Evolutionary conservation across 225 moss, liverwort and hornwort genomes (phyloP), one percentile per base, ranked within the genome.

Genomic region (Sphagnum tenellum): DNA sequence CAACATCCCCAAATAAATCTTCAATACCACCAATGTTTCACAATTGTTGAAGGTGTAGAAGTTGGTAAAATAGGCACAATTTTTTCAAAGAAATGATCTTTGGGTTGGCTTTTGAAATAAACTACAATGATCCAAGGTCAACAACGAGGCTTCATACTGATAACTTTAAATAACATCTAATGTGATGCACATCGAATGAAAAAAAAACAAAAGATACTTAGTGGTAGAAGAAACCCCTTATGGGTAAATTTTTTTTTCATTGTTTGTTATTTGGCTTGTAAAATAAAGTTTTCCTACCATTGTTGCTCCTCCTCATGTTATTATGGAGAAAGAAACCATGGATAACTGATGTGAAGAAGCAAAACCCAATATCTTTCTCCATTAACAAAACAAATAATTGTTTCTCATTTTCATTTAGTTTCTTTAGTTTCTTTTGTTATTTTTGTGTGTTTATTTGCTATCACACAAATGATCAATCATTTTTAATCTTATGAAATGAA

Each of bases 161-260:
- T 11, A 14, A 55, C 2, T 2, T 45, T n/a, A 65, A 51, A 50
- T 11, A 50, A 65, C 45, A 47, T n/a, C 12, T 7, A 65, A 8
- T 2, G n/a, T 65, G 7, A 9, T 51, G 10, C 3, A 65, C n/a
- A n/a, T 45, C 10, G 14, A 54, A 5, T 55, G 6, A 53, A 46
- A n/a, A n/a, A n/a, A n/a, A n/a, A n/a, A n/a, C n/a, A n/a, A n/a
- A n/a, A n/a, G 46, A 5, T 29, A 48, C 61, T 68, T 77, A 68
- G 88, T 60, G 45, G 87, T 83, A 47, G 76, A 73, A 56, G 78
- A 83, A 9, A 74, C 73, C 65, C 86, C 89, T 14, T 93, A 93
- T 52, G 98, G 98, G 56, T 98, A 90, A 62, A 98, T 93, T 74
- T 98, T 93, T 69, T 98, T 93, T 55, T 87, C 82, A 60, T 98